Percentiles rank a stretch among this genome's conserved stretches.
Conservation (phyloP, 495 filamentous ascomycete species). For the Friedmanniomyces simplex region DNA sequence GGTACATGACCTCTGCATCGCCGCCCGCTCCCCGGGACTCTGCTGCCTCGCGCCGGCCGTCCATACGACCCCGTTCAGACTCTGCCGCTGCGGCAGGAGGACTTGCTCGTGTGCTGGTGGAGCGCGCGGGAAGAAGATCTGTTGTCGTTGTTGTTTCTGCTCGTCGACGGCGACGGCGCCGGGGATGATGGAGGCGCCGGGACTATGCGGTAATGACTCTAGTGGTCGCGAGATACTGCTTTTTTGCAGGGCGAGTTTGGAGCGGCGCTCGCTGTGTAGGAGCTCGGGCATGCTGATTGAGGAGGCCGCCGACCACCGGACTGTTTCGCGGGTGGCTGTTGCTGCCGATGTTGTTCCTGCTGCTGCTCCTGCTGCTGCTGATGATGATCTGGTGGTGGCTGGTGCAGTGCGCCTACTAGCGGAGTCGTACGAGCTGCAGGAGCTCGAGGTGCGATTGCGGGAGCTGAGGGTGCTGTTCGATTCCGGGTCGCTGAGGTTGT, state of each 20-base stretch:
- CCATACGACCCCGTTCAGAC: too few species aligned
- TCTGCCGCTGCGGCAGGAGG: too few species aligned
- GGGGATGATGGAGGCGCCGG: neutral
- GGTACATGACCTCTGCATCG: neutral
- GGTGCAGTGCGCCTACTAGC: neutral
- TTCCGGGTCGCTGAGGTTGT: constrained; percentile 14
- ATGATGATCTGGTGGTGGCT: too few species aligned
- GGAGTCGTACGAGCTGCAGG: constrained; percentile 9
- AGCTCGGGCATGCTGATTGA: constrained; percentile 45
- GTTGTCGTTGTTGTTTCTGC: too few species aligned
- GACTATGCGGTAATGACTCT: constrained; percentile 13
- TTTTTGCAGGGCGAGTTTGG: neutral
- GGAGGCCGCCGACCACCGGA: constrained; percentile 46
- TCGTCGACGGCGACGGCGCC: neutral
- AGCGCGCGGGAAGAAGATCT: constrained; percentile 1
- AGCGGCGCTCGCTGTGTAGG: constrained; percentile 6
- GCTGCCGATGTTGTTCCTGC: neutral
- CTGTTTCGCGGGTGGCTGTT: constrained; percentile 15
- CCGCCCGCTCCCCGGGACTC: neutral
- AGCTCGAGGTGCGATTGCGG: constrained; percentile 11
- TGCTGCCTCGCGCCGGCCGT: too few species aligned
- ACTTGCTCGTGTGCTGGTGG: too few species aligned
- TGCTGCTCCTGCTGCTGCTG: too few species aligned
- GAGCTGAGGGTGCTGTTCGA: constrained; percentile 2
- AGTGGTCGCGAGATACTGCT: constrained; percentile 4